Percentiles rank a stretch among this genome's conserved stretches.
Evolutionary conservation across 768 basidiomycete species (phyloP).

Genomic region (Tylopilus plumbeoviolaceoides): DNA sequence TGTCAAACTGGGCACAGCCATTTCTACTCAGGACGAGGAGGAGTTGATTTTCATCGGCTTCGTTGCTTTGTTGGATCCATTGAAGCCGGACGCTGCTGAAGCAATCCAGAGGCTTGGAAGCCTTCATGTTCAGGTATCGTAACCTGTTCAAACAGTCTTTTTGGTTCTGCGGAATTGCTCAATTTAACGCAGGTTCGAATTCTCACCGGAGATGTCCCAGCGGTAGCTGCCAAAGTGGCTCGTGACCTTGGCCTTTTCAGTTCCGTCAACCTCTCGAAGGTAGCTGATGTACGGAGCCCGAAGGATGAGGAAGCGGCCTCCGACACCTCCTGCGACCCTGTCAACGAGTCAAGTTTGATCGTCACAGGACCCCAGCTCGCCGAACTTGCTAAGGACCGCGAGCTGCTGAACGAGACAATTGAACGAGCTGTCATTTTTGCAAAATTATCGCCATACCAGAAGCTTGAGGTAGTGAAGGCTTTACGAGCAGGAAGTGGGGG

Average conservation of each 20-base stretch:
- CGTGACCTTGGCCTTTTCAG: constrained; percentile 34
- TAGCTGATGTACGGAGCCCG: neutral
- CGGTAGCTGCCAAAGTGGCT: constrained; percentile 36
- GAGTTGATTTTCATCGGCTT: constrained; percentile 30
- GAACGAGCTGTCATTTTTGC: constrained; percentile 32
- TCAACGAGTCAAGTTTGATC: constrained; percentile 24
- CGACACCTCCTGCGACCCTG: neutral
- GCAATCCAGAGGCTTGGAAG: constrained; percentile 26
- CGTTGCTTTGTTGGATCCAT: constrained; percentile 27
- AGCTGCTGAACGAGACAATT: constrained; percentile 25
- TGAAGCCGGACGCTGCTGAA: constrained; percentile 31
- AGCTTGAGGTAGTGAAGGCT: constrained; percentile 32
- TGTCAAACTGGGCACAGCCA: constrained; percentile 12
- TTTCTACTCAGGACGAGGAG: constrained; percentile 25
- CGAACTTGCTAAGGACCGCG: constrained; percentile 26
- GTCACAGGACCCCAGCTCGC: constrained; percentile 28
- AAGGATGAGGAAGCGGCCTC: constrained; percentile 28
- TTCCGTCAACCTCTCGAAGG: constrained; percentile 14
- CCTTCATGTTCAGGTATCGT: constrained; percentile 29
- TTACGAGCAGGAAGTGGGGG: constrained; percentile 23
- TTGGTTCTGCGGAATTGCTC: constrained; percentile 3
- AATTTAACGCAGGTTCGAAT: constrained; percentile 27
- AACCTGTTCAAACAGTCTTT: neutral
- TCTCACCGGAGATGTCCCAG: constrained; percentile 33
- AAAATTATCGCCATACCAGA: constrained; percentile 31